phyloP scores from a whole-genome alignment of 2,329 filamentous ascomycete genomes.

The Phoma sp. region DNA sequence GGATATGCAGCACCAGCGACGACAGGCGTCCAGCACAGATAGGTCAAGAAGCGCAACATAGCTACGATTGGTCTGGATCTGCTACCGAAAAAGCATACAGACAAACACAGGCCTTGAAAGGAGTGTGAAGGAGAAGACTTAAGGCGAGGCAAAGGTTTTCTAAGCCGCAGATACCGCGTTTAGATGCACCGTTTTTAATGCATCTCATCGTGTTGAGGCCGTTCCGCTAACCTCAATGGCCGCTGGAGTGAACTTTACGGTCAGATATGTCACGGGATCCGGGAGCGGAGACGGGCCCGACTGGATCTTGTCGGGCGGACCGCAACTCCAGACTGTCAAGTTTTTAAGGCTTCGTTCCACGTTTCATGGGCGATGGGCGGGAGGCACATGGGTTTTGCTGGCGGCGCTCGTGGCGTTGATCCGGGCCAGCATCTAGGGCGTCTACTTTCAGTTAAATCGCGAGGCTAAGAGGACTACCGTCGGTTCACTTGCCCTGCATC shows the following conservation, averaged over 20 bases:
- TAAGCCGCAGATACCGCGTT: not conserved
- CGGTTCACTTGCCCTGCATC: constrained; percentile 10
- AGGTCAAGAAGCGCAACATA: constrained; percentile 6
- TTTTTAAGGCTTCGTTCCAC: not conserved
- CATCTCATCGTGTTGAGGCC: not conserved
- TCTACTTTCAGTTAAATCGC: not conserved
- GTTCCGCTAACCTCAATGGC: not conserved
- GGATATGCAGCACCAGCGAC: constrained; percentile 3
- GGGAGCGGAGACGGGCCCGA: constrained; percentile 2
- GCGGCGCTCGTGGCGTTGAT: constrained; percentile 1
- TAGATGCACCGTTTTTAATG: not conserved
- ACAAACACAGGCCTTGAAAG: not conserved
- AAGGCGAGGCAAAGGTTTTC: not conserved
- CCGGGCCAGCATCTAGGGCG: not conserved
- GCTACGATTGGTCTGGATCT: not conserved
- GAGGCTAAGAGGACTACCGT: constrained; percentile 1
- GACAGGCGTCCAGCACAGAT: not conserved
- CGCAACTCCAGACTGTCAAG: constrained; percentile 1
- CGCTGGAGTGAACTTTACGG: not conserved
- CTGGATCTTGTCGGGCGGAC: not conserved
- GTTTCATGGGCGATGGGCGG: constrained; percentile 2
- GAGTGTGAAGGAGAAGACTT: not conserved
- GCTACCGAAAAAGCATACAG: not conserved
- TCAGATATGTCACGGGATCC: not conserved
- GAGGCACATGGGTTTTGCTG: not conserved